phyloP scores from a whole-genome alignment of 345 rosid genomes.

The Heritiera fomes region DNA sequence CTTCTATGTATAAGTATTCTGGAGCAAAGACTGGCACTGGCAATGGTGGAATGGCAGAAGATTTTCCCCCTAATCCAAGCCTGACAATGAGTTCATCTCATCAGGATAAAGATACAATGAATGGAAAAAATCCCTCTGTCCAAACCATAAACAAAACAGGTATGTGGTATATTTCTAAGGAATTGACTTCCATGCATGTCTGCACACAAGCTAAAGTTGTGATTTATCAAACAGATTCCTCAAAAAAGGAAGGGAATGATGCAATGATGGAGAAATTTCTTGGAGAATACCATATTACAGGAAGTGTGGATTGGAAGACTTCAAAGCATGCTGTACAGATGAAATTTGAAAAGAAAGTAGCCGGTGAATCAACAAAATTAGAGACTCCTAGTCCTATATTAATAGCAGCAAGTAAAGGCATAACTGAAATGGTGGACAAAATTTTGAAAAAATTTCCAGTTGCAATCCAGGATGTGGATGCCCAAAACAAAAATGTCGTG shows the following conservation, averaged over 20 bases:
- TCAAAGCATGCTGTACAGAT: not conserved
- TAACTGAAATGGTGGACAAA: constrained; percentile 26
- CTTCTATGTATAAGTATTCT: too few species aligned
- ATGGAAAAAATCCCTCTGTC: too few species aligned
- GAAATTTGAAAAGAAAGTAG: not conserved
- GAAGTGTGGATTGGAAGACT: not conserved
- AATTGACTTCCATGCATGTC: too few species aligned
- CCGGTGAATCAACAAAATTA: too few species aligned
- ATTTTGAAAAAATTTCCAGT: constrained; percentile 19
- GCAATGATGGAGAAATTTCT: too few species aligned
- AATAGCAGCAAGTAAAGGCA: constrained; percentile 25
- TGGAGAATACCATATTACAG: not conserved
- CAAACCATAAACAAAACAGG: too few species aligned
- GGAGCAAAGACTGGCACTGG: too few species aligned
- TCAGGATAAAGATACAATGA: not conserved
- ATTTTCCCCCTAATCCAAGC: not conserved
- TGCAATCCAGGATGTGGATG: constrained; percentile 17
- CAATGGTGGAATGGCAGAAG: too few species aligned
- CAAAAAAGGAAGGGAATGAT: too few species aligned
- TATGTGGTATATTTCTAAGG: too few species aligned
- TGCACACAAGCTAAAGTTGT: too few species aligned
- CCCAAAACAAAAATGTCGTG: constrained; percentile 16
- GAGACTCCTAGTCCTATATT: constrained; percentile 15
- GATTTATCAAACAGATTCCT: too few species aligned
- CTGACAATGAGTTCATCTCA: not conserved